Evolutionary conservation across 176 grass and related monocot species (phyloP).

Genomic region (Carex myosuroides): DNA sequence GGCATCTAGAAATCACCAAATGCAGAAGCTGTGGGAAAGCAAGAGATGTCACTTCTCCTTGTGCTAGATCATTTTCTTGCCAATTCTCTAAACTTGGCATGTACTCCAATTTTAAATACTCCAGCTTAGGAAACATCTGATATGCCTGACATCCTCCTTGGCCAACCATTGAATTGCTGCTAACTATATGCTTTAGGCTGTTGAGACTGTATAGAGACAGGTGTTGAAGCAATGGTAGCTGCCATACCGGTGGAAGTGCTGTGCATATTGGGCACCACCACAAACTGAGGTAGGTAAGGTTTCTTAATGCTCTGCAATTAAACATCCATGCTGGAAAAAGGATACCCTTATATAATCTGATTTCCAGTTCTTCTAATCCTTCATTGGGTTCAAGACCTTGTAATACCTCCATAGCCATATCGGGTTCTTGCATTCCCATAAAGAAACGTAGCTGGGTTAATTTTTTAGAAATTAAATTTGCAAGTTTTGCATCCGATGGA

Average conservation of each 20-base stretch:
- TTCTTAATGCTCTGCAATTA: not conserved
- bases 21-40: not conserved
- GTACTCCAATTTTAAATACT: not conserved
- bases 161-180: not conserved
- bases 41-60: not conserved
- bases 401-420: not conserved
- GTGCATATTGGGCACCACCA: not conserved
- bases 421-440: not conserved
- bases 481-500: not conserved
- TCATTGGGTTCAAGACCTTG: conserved; percentile 9
- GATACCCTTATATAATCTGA: not conserved
- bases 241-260: not conserved
- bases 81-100: not conserved
- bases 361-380: not conserved
- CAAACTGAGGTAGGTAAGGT: not conserved
- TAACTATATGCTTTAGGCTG: not conserved
- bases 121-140: not conserved
- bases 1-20: not conserved
- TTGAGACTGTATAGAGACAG: not conserved
- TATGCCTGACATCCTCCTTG: not conserved
- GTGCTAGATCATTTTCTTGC: not conserved
- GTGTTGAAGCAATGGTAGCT: not conserved
- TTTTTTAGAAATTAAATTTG: conserved; percentile 4
- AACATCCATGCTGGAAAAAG: not conserved
- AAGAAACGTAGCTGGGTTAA: not conserved